Base-by-base conservation (phyloP, 768 basidiomycete species). In the Termitomyces titanicus region DNA sequence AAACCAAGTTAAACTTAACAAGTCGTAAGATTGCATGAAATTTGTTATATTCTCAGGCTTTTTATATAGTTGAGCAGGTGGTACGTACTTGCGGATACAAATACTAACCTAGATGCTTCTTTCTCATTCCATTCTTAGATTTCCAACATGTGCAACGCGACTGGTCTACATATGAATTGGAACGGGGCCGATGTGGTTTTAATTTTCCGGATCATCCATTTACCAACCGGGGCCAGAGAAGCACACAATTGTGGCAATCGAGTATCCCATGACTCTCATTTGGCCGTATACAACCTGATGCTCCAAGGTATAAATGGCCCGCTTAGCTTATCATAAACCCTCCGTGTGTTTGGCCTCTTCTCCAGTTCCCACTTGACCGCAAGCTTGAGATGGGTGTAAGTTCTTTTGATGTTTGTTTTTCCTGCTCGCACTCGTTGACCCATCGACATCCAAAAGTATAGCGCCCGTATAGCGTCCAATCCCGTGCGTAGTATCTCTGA, bases 391-490 rank as follows among this genome's bases (percentile, higher is more conserved):
- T 64, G 63, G 59, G 63, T 52, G 58, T 59, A 58, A 38, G 61
- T 55, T 18, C 3, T 12, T 35, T 45, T 20, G 3, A 10, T 46
- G 10, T 33, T 11, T 27, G n/a, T 51, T 11, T n/a, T 27, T 17
- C 34, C 18, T 13, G n/a, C 3, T 31, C 47, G 42, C 12, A 48
- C 24, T 55, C 15, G 17, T 34, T 34, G 25, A 51, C 40, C 5
- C 17, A 29, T 37, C 2, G n/a, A n/a, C n/a, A n/a, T n/a, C 29
- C 25, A 31, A 84, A 31, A 84, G 81, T 84, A 84, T 62, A 83
- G 65, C 52, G 73, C 80, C 46, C 70, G 74, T 51, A 83, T 84
- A 59, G 82, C 82, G 45, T 69, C 74, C 22, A 84, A 84, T 67
- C 82, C 83, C n/a, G 81, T 83, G 61, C 29, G 63, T 61, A 8